Evolutionary conservation across 1,284 basidiomycete genomes (phyloP), one percentile per base, ranked within the genome.

Genomic region (Apiotrichum gamsii): DNA sequence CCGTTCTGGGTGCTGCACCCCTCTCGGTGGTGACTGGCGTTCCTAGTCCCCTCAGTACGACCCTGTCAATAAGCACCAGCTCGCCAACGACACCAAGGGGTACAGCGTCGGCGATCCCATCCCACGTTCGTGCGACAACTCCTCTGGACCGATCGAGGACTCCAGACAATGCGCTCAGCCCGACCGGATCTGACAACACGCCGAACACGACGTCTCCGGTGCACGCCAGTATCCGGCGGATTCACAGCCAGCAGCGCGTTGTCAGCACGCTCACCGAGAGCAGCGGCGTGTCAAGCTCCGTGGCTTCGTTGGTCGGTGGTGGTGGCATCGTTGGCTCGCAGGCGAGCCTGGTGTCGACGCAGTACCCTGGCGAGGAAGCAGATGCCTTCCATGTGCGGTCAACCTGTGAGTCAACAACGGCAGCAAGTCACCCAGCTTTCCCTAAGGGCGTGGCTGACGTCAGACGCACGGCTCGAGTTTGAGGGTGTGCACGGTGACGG

Each of bases 401-500:
- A 45, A 91, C 88, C 0, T 94, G 71, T 73, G 47, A 60, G 50
- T 46, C 8, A n/a, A 14, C 14, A 13, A 29, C 11, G 29, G 32
- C 20, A 24, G 19, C 9, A 37, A 31, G 30, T 13, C 18, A 14
- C 30, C 18, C 2, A 16, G n/a, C 31, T 1, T n/a, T 32, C 24
- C n/a, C n/a, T n/a, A n/a, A 36, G 13, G 20, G 11, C 2, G 16
- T 42, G 10, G 33, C 13, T 28, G 18, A 29, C 20, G 21, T 29
- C 49, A 72, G 70, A 95, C 64, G 90, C 90, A 0, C 79, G 87
- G 51, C 77, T 95, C 14, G 88, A 94, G 37, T 72, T 79, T 9
- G 80, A 80, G 39, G 90, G 90, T 18, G 90, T 95, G 24, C 85
- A 82, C 62, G 90, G 90, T 3, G 90, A 95, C 67, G 90, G 90